Conservation (phyloP, 2,329 filamentous ascomycete species). For the Cadophora sp. region DNA sequence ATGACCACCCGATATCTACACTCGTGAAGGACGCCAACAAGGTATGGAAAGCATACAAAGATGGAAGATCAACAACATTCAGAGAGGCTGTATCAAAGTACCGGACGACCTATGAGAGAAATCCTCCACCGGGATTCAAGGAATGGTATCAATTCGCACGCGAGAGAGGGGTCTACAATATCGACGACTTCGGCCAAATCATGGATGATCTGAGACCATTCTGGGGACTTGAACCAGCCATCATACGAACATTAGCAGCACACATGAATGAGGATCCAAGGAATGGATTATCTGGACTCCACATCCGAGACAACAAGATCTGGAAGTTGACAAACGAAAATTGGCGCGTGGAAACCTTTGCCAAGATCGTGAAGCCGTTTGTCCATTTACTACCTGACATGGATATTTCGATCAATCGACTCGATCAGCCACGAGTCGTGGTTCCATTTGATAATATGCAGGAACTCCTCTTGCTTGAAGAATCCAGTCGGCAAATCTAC, state of each 20-base stretch:
- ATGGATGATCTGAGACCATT: constrained; percentile 68
- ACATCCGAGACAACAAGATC: constrained; percentile 45
- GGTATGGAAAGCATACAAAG: constrained; percentile 41
- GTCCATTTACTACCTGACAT: constrained; percentile 65
- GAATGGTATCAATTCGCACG: constrained; percentile 63
- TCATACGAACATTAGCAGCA: constrained; percentile 51
- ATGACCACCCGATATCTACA: constrained; percentile 43
- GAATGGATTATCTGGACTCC: constrained; percentile 39
- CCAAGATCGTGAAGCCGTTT: constrained; percentile 49
- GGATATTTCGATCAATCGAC: constrained; percentile 70
- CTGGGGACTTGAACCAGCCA: constrained; percentile 54
- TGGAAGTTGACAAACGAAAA: constrained; percentile 45
- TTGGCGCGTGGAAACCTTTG: constrained; percentile 53
- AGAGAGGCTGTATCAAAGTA: constrained; percentile 61
- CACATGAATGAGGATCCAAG: constrained; percentile 44
- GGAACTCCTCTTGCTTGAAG: constrained; percentile 56
- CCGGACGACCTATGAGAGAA: constrained; percentile 60
- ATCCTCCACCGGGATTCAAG: constrained; percentile 70
- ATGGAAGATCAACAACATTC: constrained; percentile 54
- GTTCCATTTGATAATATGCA: constrained; percentile 64
- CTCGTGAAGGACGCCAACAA: constrained; percentile 46
- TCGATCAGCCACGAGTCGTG: constrained; percentile 69
- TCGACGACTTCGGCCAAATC: constrained; percentile 70
- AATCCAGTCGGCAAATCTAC: constrained; percentile 51
- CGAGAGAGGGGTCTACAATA: constrained; percentile 59